These are phyloP conservation scores for Teratosphaeria pseudoeucalypti DNA, from an alignment of 2,329 filamentous ascomycete species.

Conservation along the genomic window DNA sequence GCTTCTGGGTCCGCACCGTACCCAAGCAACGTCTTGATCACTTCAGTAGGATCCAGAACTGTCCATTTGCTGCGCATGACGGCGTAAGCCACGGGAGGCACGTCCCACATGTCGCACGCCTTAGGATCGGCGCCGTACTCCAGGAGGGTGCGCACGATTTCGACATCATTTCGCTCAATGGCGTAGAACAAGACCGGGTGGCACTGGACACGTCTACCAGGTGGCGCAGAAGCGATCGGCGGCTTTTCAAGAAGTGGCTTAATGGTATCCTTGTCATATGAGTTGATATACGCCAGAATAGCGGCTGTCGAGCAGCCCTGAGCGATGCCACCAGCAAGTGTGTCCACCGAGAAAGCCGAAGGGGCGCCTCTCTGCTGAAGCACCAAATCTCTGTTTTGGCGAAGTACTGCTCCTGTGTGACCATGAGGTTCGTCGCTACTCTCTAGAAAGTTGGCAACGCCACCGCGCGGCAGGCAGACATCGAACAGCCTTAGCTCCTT, in stretches of 20 bases:
- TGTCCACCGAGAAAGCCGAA: neutral
- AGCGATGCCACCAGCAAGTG: neutral
- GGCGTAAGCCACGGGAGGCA: neutral
- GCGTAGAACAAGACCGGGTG: slow-evolving; percentile 3
- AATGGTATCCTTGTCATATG: neutral
- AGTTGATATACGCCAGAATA: neutral
- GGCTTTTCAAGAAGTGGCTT: neutral
- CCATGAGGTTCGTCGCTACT: neutral
- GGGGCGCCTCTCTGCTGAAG: neutral
- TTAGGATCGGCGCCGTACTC: neutral
- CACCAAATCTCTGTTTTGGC: neutral
- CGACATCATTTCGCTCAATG: neutral
- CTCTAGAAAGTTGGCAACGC: too few species aligned
- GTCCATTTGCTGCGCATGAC: slow-evolving; percentile 2
- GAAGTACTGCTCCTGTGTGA: neutral
- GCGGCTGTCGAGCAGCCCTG: neutral
- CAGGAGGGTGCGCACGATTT: slow-evolving; percentile 1
- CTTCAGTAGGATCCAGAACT: neutral
- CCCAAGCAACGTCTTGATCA: slow-evolving; percentile 1
- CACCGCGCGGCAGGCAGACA: neutral
- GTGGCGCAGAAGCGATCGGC: neutral
- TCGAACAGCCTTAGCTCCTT: neutral
- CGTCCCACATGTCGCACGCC: neutral
- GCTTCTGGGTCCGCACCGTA: neutral
- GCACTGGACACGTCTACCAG: neutral